A percentile compares a stretch with the other conserved stretches of the same genome.
Evolutionary conservation across 371 early-diverging fungal genomes (phyloP).

Genomic region (Mucor irregularis): DNA sequence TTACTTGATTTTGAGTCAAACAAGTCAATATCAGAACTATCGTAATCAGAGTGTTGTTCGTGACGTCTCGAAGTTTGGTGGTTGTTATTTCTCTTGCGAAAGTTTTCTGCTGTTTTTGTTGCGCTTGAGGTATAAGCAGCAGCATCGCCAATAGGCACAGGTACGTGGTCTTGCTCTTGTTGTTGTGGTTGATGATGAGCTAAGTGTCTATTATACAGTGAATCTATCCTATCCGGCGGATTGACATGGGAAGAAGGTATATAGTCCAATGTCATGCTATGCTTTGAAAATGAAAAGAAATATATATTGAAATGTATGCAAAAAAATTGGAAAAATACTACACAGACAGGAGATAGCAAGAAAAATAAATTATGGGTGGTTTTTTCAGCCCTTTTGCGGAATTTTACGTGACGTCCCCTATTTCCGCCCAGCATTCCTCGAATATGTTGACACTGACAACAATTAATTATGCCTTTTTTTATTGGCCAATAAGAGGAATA

Average conservation of each 20-base stretch:
- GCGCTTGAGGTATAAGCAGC: conserved; percentile 14
- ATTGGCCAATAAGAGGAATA: too few species aligned
- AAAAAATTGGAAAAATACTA: neutral
- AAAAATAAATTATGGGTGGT: too few species aligned
- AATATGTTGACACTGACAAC: too few species aligned
- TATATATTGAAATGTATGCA: neutral
- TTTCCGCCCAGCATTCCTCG: too few species aligned
- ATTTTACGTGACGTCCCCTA: neutral
- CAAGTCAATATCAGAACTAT: conserved; percentile 26
- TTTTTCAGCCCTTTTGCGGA: neutral
- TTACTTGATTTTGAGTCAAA: conserved; percentile 31
- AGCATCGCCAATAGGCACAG: conserved; percentile 17
- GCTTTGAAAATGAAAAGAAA: neutral
- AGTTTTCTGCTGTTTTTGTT: conserved; percentile 5
- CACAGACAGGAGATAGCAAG: neutral
- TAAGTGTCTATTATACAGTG: conserved; percentile 8
- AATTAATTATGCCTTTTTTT: too few species aligned
- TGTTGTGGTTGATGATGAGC: neutral
- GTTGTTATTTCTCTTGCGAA: conserved; percentile 17
- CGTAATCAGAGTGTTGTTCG: too few species aligned
- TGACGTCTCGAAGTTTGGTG: neutral
- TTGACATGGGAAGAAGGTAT: neutral
- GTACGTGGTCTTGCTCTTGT: conserved; percentile 19
- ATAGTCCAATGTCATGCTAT: conserved; percentile 3
- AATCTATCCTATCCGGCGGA: conserved; percentile 13